Base-by-base conservation (phyloP, 2,329 filamentous ascomycete genomes). In the Lachnellula cervina region DNA sequence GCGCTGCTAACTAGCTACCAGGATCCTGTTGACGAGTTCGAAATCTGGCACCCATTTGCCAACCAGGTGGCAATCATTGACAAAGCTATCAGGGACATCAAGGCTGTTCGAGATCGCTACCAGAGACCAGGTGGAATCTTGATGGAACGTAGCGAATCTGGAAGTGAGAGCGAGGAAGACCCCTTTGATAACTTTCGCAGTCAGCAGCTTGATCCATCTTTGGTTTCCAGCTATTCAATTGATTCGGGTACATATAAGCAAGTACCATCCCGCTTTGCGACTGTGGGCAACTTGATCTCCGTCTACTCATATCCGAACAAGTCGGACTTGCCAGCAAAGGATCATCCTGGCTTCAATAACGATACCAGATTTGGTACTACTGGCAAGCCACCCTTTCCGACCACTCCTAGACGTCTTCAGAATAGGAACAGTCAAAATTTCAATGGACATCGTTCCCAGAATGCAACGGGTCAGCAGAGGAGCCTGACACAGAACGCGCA, bases 11-110 rank as follows among this genome's bases (percentile, higher is more conserved):
- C 19, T 14, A 17, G 25, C 17, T 40, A 16, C 17, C 19, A 65
- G 64, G 64, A 66, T 49, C 48, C 44, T 1, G 59, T 65, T 2
- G 60, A 64, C 37, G 59, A 64, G 2, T 62, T 62, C 7, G 40
- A 56, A 14, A 35, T 17, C 8, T 21, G 25, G 1, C 55, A 59
- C 38, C 59, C 63, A 1, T 66, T 66, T 11, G 23, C 14, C 5
- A 56, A 66, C 3, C 64, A 66, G 46, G 43, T 60, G 7, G 54
- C 56, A 0, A 40, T 58, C 0, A 52, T 66, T n/a, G 62, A 66
- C 21, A 61, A 48, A 2, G 52, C 55, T 0, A 63, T 65, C n/a
- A 47, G 43, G 38, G 61, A 65, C 37, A 59, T 63, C 9, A 52
- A 54, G 23, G 56, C 57, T 2, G 46, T 58, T 2, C 28, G 60